Percentiles rank a stretch among this genome's conserved stretches.
Conservation (phyloP, 306 rosid genomes). For the Casuarina equisetifolia region DNA sequence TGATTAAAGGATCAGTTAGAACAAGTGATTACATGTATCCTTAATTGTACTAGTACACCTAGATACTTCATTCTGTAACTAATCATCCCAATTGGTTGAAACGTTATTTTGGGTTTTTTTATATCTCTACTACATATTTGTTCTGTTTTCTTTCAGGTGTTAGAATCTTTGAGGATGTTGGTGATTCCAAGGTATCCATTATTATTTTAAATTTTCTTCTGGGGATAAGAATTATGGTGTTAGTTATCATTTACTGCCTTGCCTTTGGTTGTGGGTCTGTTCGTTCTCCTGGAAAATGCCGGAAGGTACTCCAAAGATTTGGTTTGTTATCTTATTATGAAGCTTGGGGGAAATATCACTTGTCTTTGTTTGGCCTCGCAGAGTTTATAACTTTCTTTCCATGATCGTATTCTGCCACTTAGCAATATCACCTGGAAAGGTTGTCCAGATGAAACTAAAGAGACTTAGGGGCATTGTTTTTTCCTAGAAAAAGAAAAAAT, state of each 20-base stretch:
- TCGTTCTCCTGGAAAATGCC: background rate
- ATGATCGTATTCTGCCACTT: background rate
- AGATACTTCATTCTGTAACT: background rate
- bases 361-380: background rate
- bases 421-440: background rate
- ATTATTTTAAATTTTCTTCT: background rate
- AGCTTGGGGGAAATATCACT: background rate
- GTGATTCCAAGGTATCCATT: slow-evolving; percentile 54
- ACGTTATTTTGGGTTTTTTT: slow-evolving; percentile 9
- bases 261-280: slow-evolving; percentile 10
- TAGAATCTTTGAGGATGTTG: slow-evolving; percentile 86
- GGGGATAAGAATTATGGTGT: background rate
- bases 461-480: background rate
- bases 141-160: slow-evolving; percentile 65
- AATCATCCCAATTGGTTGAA: background rate
- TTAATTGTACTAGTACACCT: background rate
- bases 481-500: background rate
- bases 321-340: background rate
- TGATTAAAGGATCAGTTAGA: background rate
- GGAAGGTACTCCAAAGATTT: background rate
- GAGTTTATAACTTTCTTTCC: background rate
- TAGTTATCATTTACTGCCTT: slow-evolving; percentile 7
- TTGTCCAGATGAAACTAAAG: background rate
- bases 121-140: slow-evolving; percentile 10
- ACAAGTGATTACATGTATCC: background rate